Evolutionary conservation across 2,329 filamentous ascomycete species (phyloP).

Genomic region (Colletotrichum cordylinicola): DNA sequence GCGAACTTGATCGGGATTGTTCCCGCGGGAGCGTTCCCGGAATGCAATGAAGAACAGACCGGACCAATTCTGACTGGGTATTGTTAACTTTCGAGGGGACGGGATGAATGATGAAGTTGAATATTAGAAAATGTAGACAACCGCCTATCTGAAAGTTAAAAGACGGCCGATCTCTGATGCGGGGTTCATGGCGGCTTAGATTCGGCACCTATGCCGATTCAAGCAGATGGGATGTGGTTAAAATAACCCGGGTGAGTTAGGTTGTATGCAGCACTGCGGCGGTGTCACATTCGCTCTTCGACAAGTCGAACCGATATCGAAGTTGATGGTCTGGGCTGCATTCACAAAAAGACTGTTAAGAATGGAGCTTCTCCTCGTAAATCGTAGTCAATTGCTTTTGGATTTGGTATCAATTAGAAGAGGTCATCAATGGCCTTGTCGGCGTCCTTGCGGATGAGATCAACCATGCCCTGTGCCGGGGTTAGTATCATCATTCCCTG

Average conservation of each 20-base stretch:
- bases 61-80: not conserved
- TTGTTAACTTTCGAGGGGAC: not conserved
- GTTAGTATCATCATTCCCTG: slow-evolving; percentile 26
- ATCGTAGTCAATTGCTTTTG: slow-evolving; percentile 16
- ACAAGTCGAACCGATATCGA: not conserved
- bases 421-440: slow-evolving; percentile 91
- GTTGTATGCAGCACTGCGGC: not conserved
- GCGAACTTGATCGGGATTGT: not conserved
- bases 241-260: not conserved
- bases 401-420: slow-evolving; percentile 54
- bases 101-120: not conserved
- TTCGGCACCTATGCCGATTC: not conserved
- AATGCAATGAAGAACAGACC: not conserved
- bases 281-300: not conserved
- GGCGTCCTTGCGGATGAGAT: slow-evolving; percentile 90
- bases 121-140: not conserved
- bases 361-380: not conserved
- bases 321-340: not conserved
- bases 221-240: not conserved
- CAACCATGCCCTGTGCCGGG: slow-evolving; percentile 80
- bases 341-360: not conserved
- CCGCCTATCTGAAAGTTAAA: not conserved
- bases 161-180: slow-evolving; percentile 6
- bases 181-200: not conserved
- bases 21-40: not conserved